Conservation (phyloP, 2,329 filamentous ascomycete species). For the Mycogone perniciosa region DNA sequence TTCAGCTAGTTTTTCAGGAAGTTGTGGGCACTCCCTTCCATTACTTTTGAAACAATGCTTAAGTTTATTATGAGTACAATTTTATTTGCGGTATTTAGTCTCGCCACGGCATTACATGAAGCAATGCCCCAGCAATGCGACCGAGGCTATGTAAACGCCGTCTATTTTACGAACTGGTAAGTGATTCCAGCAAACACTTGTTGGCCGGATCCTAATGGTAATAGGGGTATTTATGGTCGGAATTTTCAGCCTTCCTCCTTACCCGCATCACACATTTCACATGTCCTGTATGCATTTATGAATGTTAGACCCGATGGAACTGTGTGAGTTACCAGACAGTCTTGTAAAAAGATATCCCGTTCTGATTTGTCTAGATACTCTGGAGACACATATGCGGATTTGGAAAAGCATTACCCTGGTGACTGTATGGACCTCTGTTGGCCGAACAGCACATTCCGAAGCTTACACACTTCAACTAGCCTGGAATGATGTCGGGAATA, state of each 20-base stretch:
- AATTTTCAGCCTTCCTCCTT: constrained; percentile 68
- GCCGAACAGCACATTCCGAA: background rate
- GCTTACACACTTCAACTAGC: constrained; percentile 22
- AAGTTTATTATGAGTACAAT: no score
- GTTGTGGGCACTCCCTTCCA: no score
- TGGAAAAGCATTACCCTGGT: constrained; percentile 63
- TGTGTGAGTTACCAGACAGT: constrained; percentile 43
- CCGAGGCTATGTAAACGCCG: constrained; percentile 29
- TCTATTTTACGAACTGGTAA: constrained; percentile 46
- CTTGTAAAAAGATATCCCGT: background rate
- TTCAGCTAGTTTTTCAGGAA: no score
- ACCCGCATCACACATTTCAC: constrained; percentile 63
- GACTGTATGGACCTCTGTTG: constrained; percentile 46
- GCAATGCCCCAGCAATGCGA: no score
- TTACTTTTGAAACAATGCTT: no score
- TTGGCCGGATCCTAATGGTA: no score
- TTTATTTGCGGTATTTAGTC: no score
- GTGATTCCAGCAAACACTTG: constrained; percentile 2
- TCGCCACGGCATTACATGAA: no score
- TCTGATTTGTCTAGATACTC: constrained; percentile 39
- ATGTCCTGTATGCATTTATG: constrained; percentile 76
- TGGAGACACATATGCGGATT: constrained; percentile 63
- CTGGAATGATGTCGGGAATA: constrained; percentile 59
- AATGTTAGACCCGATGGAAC: constrained; percentile 67
- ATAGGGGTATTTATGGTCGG: constrained; percentile 66